Evolutionary conservation across 2,329 filamentous ascomycete species (phyloP).

Genomic region (Venturia oleaginea): DNA sequence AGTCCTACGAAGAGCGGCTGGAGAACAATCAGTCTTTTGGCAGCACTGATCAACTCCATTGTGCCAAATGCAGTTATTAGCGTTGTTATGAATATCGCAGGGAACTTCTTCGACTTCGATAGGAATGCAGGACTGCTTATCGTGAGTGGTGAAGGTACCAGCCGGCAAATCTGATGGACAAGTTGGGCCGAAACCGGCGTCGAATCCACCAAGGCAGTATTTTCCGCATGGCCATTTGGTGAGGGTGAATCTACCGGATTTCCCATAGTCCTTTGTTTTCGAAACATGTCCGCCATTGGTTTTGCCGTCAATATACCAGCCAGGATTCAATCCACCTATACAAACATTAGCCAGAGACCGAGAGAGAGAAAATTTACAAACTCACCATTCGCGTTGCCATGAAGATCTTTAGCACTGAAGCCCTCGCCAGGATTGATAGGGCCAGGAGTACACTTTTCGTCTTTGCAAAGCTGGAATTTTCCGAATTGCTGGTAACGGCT

Average conservation of each 20-base stretch:
- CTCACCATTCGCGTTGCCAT: slow-evolving; percentile 6
- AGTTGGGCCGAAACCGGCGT: slow-evolving; percentile 1
- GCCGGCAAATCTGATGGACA: slow-evolving; percentile 2
- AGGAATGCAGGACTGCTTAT: slow-evolving; percentile 9
- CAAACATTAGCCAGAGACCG: not conserved
- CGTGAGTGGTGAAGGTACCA: slow-evolving; percentile 1
- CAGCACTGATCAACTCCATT: slow-evolving; percentile 11
- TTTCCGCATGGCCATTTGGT: slow-evolving; percentile 12
- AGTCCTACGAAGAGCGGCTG: not conserved
- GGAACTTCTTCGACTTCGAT: slow-evolving; percentile 5
- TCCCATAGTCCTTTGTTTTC: not conserved
- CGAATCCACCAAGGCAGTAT: slow-evolving; percentile 4
- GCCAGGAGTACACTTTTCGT: not conserved
- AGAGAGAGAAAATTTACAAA: not conserved
- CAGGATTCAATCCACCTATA: not conserved
- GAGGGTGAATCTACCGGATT: slow-evolving; percentile 2
- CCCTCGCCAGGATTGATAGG: not conserved
- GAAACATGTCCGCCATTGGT: slow-evolving; percentile 7
- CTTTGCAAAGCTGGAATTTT: slow-evolving; percentile 10
- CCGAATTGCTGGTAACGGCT: slow-evolving; percentile 6
- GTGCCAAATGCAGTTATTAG: slow-evolving; percentile 10
- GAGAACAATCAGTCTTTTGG: not conserved
- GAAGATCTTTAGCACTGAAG: slow-evolving; percentile 5
- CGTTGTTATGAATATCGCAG: slow-evolving; percentile 6
- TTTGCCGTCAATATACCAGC: slow-evolving; percentile 1